Conservation (phyloP, 306 rosid genomes). For the Cucurbita maxima region DNA sequence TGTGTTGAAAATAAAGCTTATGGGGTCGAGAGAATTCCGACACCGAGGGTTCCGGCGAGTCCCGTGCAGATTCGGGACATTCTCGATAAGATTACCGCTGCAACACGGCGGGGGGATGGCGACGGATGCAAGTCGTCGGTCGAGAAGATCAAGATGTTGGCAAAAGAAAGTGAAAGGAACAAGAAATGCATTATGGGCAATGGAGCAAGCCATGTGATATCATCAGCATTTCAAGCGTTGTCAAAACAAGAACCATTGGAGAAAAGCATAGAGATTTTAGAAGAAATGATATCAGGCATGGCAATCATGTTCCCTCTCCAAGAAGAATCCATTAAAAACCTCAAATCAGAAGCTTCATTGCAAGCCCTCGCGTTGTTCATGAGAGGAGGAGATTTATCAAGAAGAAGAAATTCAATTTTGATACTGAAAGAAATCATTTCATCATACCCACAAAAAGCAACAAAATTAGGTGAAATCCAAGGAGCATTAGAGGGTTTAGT, state of each 20-base stretch:
- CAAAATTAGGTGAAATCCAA: constrained; percentile 7
- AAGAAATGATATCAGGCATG: constrained; percentile 22
- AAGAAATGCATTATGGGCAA: constrained; percentile 15
- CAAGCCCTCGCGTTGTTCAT: constrained; percentile 23
- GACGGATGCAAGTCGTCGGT: constrained; percentile 10
- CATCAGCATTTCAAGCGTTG: constrained; percentile 15
- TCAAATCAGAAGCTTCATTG: constrained; percentile 18
- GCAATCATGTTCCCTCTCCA: constrained; percentile 19
- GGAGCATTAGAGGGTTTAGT: constrained; percentile 22
- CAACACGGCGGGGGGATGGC: neutral
- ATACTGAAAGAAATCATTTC: constrained; percentile 23
- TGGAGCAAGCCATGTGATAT: constrained; percentile 6
- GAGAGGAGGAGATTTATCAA: constrained; percentile 22
- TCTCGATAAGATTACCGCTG: neutral
- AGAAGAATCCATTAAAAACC: constrained; percentile 14
- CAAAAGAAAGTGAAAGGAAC: constrained; percentile 32
- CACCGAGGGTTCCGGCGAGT: constrained; percentile 24
- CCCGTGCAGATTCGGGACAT: constrained; percentile 9
- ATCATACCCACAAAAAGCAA: neutral
- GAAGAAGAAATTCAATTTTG: constrained; percentile 16
- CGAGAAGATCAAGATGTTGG: constrained; percentile 13
- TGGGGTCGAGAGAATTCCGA: constrained; percentile 37
- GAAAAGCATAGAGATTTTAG: constrained; percentile 12
- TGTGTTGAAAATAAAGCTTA: constrained; percentile 23
- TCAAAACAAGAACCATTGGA: constrained; percentile 2